Conservation (phyloP, 371 early-diverging fungal species). For the Apophysomyces elegans region DNA sequence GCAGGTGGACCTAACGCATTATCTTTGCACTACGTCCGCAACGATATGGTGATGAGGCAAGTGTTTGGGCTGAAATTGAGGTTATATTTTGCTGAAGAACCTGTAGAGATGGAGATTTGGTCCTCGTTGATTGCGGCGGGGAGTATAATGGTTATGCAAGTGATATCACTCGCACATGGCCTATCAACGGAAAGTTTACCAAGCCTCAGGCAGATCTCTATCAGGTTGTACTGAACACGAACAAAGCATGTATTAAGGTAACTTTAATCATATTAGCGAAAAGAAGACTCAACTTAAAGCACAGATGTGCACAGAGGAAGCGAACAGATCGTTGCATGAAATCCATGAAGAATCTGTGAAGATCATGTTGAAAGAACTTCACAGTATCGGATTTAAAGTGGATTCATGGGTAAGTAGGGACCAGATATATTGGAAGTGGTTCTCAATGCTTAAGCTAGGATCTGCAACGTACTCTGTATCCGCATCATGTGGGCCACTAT, state of each 20-base stretch:
- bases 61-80: not conserved
- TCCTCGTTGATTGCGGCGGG: conserved; percentile 94
- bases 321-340: conserved; percentile 77
- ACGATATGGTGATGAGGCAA: conserved; percentile 71
- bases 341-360: conserved; percentile 77
- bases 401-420: conserved; percentile 47
- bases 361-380: conserved; percentile 66
- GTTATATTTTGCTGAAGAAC: not conserved
- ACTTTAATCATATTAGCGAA: not conserved
- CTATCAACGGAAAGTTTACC: conserved; percentile 87
- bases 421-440: not conserved
- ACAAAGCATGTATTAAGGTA: conserved; percentile 87
- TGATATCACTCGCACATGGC: conserved; percentile 96
- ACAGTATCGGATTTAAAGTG: conserved; percentile 67
- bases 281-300: not conserved
- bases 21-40: conserved; percentile 93
- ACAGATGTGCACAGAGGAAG: conserved; percentile 72
- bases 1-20: conserved; percentile 92
- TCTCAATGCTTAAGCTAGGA: conserved; percentile 46
- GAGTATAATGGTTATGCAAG: conserved; percentile 89
- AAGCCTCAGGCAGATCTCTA: conserved; percentile 85
- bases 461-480: conserved; percentile 78
- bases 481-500: conserved; percentile 95
- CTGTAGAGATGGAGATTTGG: conserved; percentile 77
- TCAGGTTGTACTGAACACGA: conserved; percentile 81